Evolutionary conservation across 371 early-diverging fungal species (phyloP).

Genomic region (Blyttiomyces sp.): DNA sequence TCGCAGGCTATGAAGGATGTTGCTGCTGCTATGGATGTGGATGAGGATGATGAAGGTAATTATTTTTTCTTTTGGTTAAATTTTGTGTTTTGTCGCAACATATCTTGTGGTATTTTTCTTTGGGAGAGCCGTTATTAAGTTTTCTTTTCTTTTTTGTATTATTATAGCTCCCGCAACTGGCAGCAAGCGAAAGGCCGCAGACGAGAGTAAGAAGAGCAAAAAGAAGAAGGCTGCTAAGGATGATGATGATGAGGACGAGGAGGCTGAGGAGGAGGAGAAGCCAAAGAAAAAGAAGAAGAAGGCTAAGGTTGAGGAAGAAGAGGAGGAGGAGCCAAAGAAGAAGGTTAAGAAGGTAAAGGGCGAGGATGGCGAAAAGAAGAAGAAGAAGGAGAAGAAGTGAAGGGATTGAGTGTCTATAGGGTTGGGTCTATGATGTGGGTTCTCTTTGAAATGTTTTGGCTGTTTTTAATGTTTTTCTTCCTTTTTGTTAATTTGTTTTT

Average conservation of each 20-base stretch:
- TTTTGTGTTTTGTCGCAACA: background rate
- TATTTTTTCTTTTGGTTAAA: slow-evolving; percentile 5
- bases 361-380: too few species aligned
- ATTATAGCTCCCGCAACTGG: slow-evolving; percentile 6
- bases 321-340: too few species aligned
- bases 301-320: slow-evolving; percentile 11
- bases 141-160: too few species aligned
- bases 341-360: too few species aligned
- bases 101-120: background rate
- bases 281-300: slow-evolving; percentile 38
- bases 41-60: slow-evolving; percentile 41
- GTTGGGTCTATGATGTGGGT: too few species aligned
- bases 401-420: too few species aligned
- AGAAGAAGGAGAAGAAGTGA: too few species aligned
- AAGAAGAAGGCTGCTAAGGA: slow-evolving; percentile 16
- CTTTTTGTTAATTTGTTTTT: too few species aligned
- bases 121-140: background rate
- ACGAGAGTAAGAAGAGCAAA: slow-evolving; percentile 13
- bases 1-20: slow-evolving; percentile 75
- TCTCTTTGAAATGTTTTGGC: too few species aligned
- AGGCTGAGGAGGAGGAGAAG: slow-evolving; percentile 21
- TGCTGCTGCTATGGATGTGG: slow-evolving; percentile 59
- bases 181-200: slow-evolving; percentile 38
- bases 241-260: slow-evolving; percentile 24
- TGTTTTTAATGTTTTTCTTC: too few species aligned